A percentile compares a stretch with the other conserved stretches of the same genome.
Evolutionary conservation across 73 alveolate species (phyloP).

Genomic region (Durusdinium trenchii): DNA sequence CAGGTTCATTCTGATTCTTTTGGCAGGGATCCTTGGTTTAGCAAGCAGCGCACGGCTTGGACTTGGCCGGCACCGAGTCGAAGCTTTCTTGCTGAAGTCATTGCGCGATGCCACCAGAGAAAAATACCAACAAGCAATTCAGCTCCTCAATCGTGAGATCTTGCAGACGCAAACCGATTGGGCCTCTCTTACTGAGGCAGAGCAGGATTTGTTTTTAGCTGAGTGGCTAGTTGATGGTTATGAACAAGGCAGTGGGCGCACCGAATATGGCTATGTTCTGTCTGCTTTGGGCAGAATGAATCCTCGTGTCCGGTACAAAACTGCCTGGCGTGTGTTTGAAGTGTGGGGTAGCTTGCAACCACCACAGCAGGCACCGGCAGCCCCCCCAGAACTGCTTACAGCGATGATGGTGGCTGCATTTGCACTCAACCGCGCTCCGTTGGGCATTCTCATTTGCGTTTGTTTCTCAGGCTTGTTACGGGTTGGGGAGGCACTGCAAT

Average conservation of each 20-base stretch:
- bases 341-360: not conserved
- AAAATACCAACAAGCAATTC: conserved; percentile 23
- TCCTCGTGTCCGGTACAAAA: not conserved
- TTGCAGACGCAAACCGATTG: not conserved
- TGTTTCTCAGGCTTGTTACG: conserved; percentile 5
- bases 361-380: not conserved
- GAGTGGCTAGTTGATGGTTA: conserved; percentile 44
- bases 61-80: conserved; percentile 43
- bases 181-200: not conserved
- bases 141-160: conserved; percentile 28
- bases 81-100: conserved; percentile 53
- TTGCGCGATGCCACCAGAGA: conserved; percentile 6
- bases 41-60: not conserved
- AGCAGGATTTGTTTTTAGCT: not conserved
- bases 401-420: conserved; percentile 40
- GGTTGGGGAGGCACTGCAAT: not conserved
- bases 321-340: conserved; percentile 29
- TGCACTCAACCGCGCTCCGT: not conserved
- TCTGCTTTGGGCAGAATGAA: not conserved
- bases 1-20: not conserved
- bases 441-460: not conserved
- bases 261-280: not conserved
- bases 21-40: not conserved
- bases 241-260: not conserved
- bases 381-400: not conserved